Percentiles rank a stretch among this genome's conserved stretches.
Evolutionary conservation across 2,329 filamentous ascomycete genomes (phyloP).

Genomic region (Cercospora zeina): DNA sequence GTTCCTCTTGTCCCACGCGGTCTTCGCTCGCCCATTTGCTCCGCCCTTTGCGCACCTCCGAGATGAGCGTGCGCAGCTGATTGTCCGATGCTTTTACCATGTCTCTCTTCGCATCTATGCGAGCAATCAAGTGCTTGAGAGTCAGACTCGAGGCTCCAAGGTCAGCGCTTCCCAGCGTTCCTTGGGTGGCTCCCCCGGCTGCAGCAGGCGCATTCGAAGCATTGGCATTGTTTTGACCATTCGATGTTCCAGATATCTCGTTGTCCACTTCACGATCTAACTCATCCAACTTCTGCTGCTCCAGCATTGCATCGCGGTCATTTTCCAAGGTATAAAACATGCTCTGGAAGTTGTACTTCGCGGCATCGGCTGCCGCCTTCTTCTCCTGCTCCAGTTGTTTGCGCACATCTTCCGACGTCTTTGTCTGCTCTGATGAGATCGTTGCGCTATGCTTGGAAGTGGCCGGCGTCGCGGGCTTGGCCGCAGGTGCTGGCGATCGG

Average conservation of each 20-base stretch:
- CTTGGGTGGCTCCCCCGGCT: slow-evolving; percentile 66
- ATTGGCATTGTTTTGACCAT: slow-evolving; percentile 54
- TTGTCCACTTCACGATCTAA: slow-evolving; percentile 94
- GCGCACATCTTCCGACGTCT: slow-evolving; percentile 81
- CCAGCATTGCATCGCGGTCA: slow-evolving; percentile 92
- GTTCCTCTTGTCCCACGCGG: slow-evolving; percentile 93
- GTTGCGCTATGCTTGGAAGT: slow-evolving; percentile 50
- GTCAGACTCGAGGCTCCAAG: slow-evolving; percentile 94
- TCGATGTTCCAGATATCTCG: slow-evolving; percentile 72
- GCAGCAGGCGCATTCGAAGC: slow-evolving; percentile 51
- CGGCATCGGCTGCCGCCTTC: slow-evolving; percentile 84
- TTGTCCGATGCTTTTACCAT: slow-evolving; percentile 90
- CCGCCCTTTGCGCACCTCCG: slow-evolving; percentile 94
- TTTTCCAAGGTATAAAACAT: slow-evolving; percentile 95
- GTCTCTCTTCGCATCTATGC: slow-evolving; percentile 89
- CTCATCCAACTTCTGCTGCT: slow-evolving; percentile 95
- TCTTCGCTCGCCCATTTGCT: slow-evolving; percentile 99
- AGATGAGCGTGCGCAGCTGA: slow-evolving; percentile 88
- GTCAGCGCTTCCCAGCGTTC: slow-evolving; percentile 89
- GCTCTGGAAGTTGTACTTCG: slow-evolving; percentile 86
- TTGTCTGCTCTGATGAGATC: slow-evolving; percentile 58
- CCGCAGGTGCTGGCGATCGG: slow-evolving; percentile 67
- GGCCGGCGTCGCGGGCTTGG: slow-evolving; percentile 57
- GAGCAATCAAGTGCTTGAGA: slow-evolving; percentile 92
- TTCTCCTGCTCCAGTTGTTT: slow-evolving; percentile 92